Conservation (phyloP, 163 green algal species). For the Scenedesmus sp. region DNA sequence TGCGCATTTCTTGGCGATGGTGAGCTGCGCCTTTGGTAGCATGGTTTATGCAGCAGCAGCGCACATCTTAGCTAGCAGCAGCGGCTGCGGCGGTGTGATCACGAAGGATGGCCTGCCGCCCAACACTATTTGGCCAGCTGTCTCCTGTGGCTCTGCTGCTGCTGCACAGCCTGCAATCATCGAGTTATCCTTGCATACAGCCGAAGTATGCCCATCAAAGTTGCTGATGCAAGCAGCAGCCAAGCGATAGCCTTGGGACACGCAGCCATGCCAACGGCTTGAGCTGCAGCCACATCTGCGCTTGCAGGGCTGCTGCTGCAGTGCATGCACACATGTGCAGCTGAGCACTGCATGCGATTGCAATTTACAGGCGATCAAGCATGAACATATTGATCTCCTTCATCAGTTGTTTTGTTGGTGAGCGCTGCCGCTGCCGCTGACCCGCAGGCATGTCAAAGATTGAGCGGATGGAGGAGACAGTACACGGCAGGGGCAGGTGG, state of each 20-base stretch:
- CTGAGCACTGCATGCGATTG: background rate
- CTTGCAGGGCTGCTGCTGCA: background rate
- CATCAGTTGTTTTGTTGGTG: background rate
- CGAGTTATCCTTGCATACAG: too few relatives aligned
- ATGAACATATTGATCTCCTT: too few relatives aligned
- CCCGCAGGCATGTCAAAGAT: constrained; percentile 88
- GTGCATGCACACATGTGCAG: background rate
- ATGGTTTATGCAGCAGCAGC: background rate
- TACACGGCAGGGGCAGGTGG: constrained; percentile 84
- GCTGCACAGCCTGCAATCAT: too few relatives aligned
- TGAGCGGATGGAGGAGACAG: constrained; percentile 82
- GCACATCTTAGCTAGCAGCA: background rate
- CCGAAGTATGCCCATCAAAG: too few relatives aligned
- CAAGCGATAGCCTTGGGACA: too few relatives aligned
- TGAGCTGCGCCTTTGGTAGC: constrained; percentile 29
- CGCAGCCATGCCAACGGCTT: too few relatives aligned
- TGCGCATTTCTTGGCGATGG: constrained; percentile 96
- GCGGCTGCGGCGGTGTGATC: background rate
- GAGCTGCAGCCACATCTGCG: too few relatives aligned
- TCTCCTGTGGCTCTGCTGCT: background rate
- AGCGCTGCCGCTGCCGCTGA: background rate
- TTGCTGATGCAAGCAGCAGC: too few relatives aligned
- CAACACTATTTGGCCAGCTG: background rate
- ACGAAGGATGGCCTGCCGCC: too few relatives aligned
- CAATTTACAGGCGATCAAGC: too few relatives aligned